These are phyloP conservation scores for Daucus carota DNA, from an alignment of 129 eudicot species.

Conservation along the genomic window DH1_v3.0 NC_030385.2:46067001-46067500, in stretches of 20 bases:
- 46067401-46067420: background rate
- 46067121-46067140: background rate
- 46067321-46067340: background rate
- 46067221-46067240: background rate
- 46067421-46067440: background rate
- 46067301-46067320: background rate
- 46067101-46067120: background rate
- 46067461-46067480: too few species aligned
- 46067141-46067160: background rate
- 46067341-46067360: background rate
- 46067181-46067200: background rate
- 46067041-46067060: too few species aligned
- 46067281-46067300: background rate
- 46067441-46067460: too few species aligned
- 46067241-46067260: background rate
- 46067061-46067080: too few species aligned
- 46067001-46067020: too few species aligned
- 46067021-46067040: too few species aligned
- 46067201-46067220: background rate
- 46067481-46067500: too few species aligned
- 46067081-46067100: too few species aligned
- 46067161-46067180: background rate
- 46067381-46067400: background rate
- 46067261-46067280: background rate
- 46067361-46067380: background rate